Evolutionary conservation across 257 asterid species (phyloP).

Genomic region (Solanum microdontum): DNA sequence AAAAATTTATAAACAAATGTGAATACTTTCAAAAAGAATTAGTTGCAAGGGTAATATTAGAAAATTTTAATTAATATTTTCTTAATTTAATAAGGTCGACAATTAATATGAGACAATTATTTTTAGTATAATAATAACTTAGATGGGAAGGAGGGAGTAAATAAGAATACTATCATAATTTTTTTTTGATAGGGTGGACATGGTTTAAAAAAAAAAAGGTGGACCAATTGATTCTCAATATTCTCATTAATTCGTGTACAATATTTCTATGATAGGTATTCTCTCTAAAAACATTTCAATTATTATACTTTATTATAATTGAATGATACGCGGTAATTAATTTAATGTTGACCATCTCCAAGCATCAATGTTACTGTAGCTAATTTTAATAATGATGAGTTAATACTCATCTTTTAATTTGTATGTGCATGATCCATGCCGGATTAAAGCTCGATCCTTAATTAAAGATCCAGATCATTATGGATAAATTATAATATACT

Average conservation of each 20-base stretch:
- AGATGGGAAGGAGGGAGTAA: too few species aligned
- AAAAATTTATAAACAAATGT: too few species aligned
- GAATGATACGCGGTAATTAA: background rate
- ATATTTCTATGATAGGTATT: too few species aligned
- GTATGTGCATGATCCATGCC: background rate
- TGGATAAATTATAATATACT: background rate
- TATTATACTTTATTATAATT: background rate
- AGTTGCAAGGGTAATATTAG: too few species aligned
- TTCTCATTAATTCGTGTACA: background rate
- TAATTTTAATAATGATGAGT: background rate
- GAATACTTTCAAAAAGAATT: too few species aligned
- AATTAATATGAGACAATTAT: too few species aligned
- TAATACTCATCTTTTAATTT: background rate
- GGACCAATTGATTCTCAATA: background rate
- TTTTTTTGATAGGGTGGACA: background rate
- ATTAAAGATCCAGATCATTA: background rate
- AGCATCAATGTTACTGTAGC: background rate
- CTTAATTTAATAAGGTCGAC: too few species aligned
- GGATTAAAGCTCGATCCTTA: background rate
- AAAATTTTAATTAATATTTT: too few species aligned
- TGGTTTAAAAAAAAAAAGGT: background rate
- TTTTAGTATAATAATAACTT: too few species aligned
- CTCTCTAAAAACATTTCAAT: background rate
- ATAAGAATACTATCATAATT: too few species aligned
- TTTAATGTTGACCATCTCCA: background rate